Base-by-base conservation (phyloP, 2,329 filamentous ascomycete species). In the Fusarium nelsonii region DNA sequence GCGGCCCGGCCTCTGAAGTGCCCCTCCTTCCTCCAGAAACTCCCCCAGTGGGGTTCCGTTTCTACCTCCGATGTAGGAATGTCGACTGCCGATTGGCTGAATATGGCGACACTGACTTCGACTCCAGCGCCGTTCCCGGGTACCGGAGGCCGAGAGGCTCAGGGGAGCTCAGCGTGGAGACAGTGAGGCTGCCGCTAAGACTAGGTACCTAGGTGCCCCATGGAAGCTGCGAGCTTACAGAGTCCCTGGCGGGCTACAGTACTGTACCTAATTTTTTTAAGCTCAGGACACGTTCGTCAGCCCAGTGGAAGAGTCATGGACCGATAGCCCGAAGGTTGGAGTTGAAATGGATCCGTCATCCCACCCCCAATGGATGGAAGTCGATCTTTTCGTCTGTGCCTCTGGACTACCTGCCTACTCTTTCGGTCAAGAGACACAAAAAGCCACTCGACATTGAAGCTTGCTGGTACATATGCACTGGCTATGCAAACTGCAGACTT, bases 121-220 rank as follows among this genome's bases (percentile, higher is more conserved):
- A 63, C 50, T 48, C 44, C 65, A 69, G 58, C 68, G 63, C 68
- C 70, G 72, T 65, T 73, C 63, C 73, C 71, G 73, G 73, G 69
- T 62, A 53, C 69, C 73, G 73, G 72, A 73, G 36, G 62, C 67
- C 72, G 71, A 70, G 62, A 62, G 43, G 33, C 36, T 55, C 44
- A 54, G 44, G 41, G 53, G 50, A 61, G 52, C 50, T 63, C 63
- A 67, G 65, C 45, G 46, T 53, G 20, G 56, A 61, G 36, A 33
- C 41, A 68, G 63, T 55, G 58, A 62, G 48, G 50, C 43, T 50
- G 43, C 39, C 43, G 41, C 58, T 70, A 46, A 51, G 39, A 51
- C 28, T 23, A 23, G 23, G 23, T 23, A 32, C 18, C 46, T 23
- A 23, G 23, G 23, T 23, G 23, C 23, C 28, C 46, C 55, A 30